Evolutionary conservation across 2,329 filamentous ascomycete species (phyloP).

Genomic region (Cercospora canescens): DNA sequence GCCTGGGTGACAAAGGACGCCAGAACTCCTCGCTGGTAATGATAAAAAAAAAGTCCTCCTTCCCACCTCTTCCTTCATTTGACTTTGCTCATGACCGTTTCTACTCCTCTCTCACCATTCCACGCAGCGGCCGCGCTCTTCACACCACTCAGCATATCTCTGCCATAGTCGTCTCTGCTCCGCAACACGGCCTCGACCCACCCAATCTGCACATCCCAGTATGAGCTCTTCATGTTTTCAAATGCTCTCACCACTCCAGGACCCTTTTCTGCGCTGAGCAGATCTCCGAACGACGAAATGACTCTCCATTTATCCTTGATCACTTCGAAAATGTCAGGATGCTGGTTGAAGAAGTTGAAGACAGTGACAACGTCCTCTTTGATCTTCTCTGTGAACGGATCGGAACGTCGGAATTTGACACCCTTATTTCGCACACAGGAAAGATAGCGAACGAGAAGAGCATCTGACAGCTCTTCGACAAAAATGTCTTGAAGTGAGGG

Average conservation of each 20-base stretch:
- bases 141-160: constrained; percentile 81
- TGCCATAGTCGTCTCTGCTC: constrained; percentile 88
- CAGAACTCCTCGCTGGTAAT: constrained; percentile 8
- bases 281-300: constrained; percentile 76
- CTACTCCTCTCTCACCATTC: constrained; percentile 73
- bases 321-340: constrained; percentile 65
- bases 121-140: constrained; percentile 88
- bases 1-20: constrained; percentile 32
- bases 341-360: constrained; percentile 81
- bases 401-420: constrained; percentile 80
- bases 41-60: background rate
- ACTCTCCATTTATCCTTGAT: constrained; percentile 94
- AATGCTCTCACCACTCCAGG: constrained; percentile 74
- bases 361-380: constrained; percentile 88
- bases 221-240: constrained; percentile 76
- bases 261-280: constrained; percentile 75
- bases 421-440: constrained; percentile 82
- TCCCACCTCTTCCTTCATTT: constrained; percentile 22
- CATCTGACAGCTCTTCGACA: constrained; percentile 88
- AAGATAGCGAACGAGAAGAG: constrained; percentile 84
- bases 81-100: constrained; percentile 94
- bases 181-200: constrained; percentile 95
- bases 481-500: constrained; percentile 87
- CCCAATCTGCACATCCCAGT: constrained; percentile 91
- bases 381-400: constrained; percentile 90